phyloP scores from a whole-genome alignment of 345 rosid genomes.

The Populus alba region DNA sequence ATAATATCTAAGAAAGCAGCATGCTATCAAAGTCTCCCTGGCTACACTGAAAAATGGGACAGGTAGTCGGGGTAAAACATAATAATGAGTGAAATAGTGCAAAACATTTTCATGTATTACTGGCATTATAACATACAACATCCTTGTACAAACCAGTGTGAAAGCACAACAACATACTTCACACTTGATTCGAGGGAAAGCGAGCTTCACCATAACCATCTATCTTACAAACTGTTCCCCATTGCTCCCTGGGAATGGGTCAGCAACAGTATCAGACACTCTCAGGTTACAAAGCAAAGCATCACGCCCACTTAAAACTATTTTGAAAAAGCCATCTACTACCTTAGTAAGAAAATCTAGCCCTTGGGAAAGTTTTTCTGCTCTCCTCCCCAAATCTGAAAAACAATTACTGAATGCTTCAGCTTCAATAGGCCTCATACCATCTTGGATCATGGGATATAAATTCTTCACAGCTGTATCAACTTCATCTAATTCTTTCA shows the following conservation, averaged over 20 bases:
- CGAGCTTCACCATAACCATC: constrained; percentile 30
- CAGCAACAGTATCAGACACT: constrained; percentile 32
- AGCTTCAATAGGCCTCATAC: constrained; percentile 32
- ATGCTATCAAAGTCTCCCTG: no score
- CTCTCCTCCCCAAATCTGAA: constrained; percentile 35
- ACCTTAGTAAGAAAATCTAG: constrained; percentile 60
- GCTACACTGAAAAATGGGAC: no score
- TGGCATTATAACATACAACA: constrained; percentile 10
- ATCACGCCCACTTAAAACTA: constrained; percentile 73
- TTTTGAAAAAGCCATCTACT: constrained; percentile 76
- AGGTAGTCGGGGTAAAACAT: background rate
- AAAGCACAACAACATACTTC: constrained; percentile 4
- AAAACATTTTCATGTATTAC: constrained; percentile 6
- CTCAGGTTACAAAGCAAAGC: constrained; percentile 82
- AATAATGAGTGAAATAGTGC: background rate
- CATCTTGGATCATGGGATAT: constrained; percentile 61
- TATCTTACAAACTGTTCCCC: constrained; percentile 27
- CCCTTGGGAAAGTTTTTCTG: constrained; percentile 63
- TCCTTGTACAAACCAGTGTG: constrained; percentile 18
- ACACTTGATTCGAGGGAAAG: constrained; percentile 3
- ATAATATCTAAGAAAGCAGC: no score
- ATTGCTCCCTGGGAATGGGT: constrained; percentile 26
- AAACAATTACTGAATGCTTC: constrained; percentile 36
- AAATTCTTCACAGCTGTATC: constrained; percentile 56
- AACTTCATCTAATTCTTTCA: constrained; percentile 67